These are phyloP conservation scores for Botrytis byssoidea DNA, from an alignment of 2,329 filamentous ascomycete species.

Conservation along the genomic window DNA sequence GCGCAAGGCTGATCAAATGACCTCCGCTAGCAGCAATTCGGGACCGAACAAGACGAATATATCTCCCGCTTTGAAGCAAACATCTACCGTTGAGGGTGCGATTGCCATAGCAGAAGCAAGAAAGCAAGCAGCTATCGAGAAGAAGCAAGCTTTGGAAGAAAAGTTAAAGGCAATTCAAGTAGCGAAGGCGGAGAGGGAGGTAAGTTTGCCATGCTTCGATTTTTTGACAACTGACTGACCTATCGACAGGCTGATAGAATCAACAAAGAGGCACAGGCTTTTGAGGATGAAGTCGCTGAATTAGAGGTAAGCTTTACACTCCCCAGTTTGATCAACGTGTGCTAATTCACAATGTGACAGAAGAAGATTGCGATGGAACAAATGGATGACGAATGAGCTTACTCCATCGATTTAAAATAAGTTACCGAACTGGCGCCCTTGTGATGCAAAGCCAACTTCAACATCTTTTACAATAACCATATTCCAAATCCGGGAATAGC, in stretches of 20 bases:
- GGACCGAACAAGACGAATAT: slow-evolving; percentile 17
- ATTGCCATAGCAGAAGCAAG: slow-evolving; percentile 14
- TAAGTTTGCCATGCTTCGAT: background rate
- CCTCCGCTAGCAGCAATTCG: background rate
- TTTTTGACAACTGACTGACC: background rate
- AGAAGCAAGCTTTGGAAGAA: slow-evolving; percentile 19
- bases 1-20: slow-evolving; percentile 17
- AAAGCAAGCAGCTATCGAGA: slow-evolving; percentile 16
- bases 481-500: background rate
- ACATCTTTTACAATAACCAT: background rate
- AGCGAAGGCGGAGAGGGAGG: background rate
- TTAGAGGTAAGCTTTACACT: slow-evolving; percentile 19
- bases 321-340: background rate
- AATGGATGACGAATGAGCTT: background rate
- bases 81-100: background rate
- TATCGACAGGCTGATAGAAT: slow-evolving; percentile 11
- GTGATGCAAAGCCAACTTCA: background rate
- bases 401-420: no score
- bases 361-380: background rate
- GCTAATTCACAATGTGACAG: slow-evolving; percentile 1
- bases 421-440: background rate
- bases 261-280: slow-evolving; percentile 14
- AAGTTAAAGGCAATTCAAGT: background rate
- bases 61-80: slow-evolving; percentile 19
- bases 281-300: slow-evolving; percentile 23